Evolutionary conservation across 257 asterid genomes (phyloP), one percentile per base, ranked within the genome.

Genomic region (Jacaranda mimosifolia): DNA sequence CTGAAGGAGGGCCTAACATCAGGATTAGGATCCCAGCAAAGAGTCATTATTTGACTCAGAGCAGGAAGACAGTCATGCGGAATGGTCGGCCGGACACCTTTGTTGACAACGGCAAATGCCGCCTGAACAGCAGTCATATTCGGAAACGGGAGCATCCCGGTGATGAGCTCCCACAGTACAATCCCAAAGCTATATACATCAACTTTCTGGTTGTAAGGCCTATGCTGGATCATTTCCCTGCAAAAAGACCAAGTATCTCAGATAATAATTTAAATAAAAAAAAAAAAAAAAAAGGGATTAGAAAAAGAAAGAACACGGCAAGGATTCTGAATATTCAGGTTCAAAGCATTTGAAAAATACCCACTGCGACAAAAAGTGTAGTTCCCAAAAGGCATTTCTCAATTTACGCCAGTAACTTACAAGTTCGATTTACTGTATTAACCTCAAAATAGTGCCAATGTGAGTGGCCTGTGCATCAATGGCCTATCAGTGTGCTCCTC

Each of bases 221-320:
- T 85, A 63, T 96, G 99, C 88, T 96, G 99, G 84, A 96, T 96
- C 98, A 96, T 96, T 83, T 96, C 99, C 82, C 99, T 96, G 95
- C 84, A 87, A 79, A 66, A 58, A 53, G 69, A 66, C 40, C 68
- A 77, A 78, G 79, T 52, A 74, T 32, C 52, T 72, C 55, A 69
- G 36, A 35, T 6, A 70, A n/a, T n/a, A n/a, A n/a, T n/a, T n/a
- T n/a, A n/a, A n/a, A n/a, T n/a, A n/a, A n/a, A n/a, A n/a, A n/a
- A n/a, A n/a, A n/a, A n/a, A n/a, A n/a, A n/a, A 6, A 48, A 26
- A 26, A 21, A 49, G 5, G 7, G 21, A 51, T 4, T 9, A 18
- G 11, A 32, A 11, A 9, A 43, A 10, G 15, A 39, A 39, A 7
- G 70, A 39, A n/a, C 51, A 38, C 3, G 6, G 69, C 6, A 9